Conservation (phyloP, 1,139 yeast genomes). For the Taiozyma sp. region DNA sequence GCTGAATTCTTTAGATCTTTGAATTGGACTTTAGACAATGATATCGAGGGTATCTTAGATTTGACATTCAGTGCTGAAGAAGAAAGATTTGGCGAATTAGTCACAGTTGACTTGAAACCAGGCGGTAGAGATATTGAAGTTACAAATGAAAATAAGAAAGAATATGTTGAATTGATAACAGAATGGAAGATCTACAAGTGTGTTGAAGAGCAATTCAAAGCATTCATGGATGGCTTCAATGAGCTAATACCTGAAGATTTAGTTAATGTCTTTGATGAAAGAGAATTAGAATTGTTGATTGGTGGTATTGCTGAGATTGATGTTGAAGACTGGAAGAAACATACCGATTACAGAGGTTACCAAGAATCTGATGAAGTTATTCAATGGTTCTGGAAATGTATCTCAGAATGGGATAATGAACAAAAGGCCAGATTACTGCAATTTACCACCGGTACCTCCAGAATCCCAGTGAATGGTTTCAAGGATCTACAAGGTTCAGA, state of each 20-base stretch:
- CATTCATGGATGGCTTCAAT: conserved; percentile 95
- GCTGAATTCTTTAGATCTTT: conserved; percentile 92
- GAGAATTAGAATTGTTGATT: conserved; percentile 91
- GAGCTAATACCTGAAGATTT: conserved; percentile 96
- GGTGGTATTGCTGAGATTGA: conserved; percentile 99
- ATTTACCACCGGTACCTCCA: conserved; percentile 97
- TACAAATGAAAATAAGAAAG: conserved; percentile 90
- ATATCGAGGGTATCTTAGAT: conserved; percentile 81
- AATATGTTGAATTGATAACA: conserved; percentile 89
- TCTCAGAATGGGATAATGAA: conserved; percentile 92
- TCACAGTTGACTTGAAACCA: conserved; percentile 85
- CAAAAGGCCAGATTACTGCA: conserved; percentile 93
- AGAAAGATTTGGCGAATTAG: conserved; percentile 92
- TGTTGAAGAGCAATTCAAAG: conserved; percentile 93
- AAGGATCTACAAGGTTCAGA: conserved; percentile 98
- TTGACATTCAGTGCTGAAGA: conserved; percentile 93
- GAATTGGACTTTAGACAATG: conserved; percentile 95
- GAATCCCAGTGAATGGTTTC: conserved; percentile 98
- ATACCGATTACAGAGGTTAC: conserved; percentile 96
- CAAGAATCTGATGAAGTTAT: conserved; percentile 94
- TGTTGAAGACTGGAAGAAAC: conserved; percentile 98
- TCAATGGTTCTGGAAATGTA: conserved; percentile 98
- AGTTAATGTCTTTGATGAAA: conserved; percentile 94
- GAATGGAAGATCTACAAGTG: conserved; percentile 96
- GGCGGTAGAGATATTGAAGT: conserved; percentile 87